These are phyloP conservation scores for Wickerhamomyces rabaulensis DNA, from an alignment of 805 yeast species.

Conservation along the genomic window DNA sequence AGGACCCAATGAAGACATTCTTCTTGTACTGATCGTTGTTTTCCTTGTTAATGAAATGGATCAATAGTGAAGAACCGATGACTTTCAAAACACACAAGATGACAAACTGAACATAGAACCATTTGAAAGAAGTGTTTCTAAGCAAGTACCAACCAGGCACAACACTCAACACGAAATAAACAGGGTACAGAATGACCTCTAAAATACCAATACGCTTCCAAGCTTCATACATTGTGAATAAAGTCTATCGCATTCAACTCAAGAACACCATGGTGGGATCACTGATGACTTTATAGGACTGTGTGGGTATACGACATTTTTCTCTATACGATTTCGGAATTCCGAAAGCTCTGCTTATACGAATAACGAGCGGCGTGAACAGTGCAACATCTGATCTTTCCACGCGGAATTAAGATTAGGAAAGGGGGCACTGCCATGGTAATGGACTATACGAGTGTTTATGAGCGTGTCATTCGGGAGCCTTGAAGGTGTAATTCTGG, in stretches of 20 bases:
- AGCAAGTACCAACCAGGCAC: neutral
- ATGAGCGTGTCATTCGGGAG: too few relatives aligned
- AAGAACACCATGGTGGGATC: neutral
- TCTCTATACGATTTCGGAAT: neutral
- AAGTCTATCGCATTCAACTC: neutral
- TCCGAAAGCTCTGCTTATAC: too few relatives aligned
- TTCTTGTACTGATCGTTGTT: too few relatives aligned
- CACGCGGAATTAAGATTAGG: too few relatives aligned
- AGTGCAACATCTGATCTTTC: too few relatives aligned
- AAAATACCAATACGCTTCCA: neutral
- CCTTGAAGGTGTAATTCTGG: too few relatives aligned
- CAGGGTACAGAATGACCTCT: neutral
- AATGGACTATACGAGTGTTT: too few relatives aligned
- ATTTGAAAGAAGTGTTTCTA: neutral
- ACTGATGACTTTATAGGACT: neutral
- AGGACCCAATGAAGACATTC: neutral
- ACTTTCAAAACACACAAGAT: neutral
- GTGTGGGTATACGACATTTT: too few relatives aligned
- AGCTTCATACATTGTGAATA: neutral
- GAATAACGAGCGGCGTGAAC: too few relatives aligned
- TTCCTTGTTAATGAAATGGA: too few relatives aligned
- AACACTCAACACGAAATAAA: neutral
- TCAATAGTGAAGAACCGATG: neutral
- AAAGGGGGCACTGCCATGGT: too few relatives aligned
- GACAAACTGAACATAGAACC: neutral